Base-by-base conservation (phyloP, 108 stramenopile species). In the Pseudonitzschia multiseries region DNA sequence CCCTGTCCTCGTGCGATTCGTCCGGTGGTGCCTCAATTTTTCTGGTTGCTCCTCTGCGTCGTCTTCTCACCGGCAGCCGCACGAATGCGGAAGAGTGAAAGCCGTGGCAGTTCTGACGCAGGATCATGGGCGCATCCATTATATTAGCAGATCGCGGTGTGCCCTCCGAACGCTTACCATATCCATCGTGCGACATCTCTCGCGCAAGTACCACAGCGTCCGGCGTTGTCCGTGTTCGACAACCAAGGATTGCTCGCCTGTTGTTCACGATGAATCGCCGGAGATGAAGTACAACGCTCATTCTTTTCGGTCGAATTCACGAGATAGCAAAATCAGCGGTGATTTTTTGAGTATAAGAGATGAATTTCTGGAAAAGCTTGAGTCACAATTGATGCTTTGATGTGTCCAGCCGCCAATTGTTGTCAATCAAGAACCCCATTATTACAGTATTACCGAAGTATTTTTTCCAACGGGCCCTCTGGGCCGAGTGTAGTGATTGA, bases 1-100 rank as follows among this genome's bases (percentile, higher is more conserved):
- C 77, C 1, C 63, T 40, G 0, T 67, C 31, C n/a, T 68, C 65
- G 17, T 8, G 18, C 4, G 22, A 31, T 18, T 43, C 46, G 29
- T 50, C 43, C 6, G 71, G 17, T 44, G 41, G 31, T 21, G 31
- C 8, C 46, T 50, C 66, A 18, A 48, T 27, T 26, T 50, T 53
- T 29, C 32, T 61, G 27, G 59, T 1, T 8, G 54, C 9, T 31
- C 62, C 44, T 17, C 71, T 65, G 21, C 67, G 62, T 41, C 77
- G 63, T 29, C 77, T 65, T 29, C 77, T 65, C 20, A 78, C 71
- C 0, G 77, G 46, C 41, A 78, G 31, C 40, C 33, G 2, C 10
- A 41, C 6, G 9, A 27, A 2, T 24, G 63, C 13, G 24, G 77
- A 57, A 41, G 66, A 78, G 42, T 78, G 77, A 20, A 63, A 63